A percentile compares a stretch with the other conserved stretches of the same genome.
phyloP scores from a whole-genome alignment of 2,329 filamentous ascomycete species.

The Fusarium euwallaceae region DNA sequence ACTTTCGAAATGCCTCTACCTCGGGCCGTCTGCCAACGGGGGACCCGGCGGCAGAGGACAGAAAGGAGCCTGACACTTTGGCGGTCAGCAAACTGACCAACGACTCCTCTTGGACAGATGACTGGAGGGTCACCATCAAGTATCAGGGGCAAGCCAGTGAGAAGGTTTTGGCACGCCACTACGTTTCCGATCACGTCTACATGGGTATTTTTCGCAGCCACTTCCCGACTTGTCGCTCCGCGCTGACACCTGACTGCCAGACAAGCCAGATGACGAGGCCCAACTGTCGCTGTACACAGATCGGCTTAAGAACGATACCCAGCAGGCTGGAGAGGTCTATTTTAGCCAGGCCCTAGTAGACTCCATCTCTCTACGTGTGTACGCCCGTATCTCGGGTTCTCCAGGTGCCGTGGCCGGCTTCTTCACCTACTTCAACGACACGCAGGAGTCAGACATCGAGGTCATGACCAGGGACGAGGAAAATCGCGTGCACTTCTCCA shows the following conservation, averaged over 20 bases:
- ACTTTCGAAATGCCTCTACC: constrained; percentile 11
- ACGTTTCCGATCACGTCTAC: constrained; percentile 15
- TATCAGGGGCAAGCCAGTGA: constrained; percentile 11
- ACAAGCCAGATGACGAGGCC: constrained; percentile 4
- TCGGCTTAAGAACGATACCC: constrained; percentile 19
- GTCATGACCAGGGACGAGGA: constrained; percentile 16
- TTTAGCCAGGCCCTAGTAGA: constrained; percentile 15
- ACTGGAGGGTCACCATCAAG: constrained; percentile 10
- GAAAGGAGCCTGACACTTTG: constrained; percentile 1
- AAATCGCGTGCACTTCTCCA: constrained; percentile 16
- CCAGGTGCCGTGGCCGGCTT: constrained; percentile 30
- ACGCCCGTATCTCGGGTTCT: constrained; percentile 21
- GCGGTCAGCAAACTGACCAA: constrained; percentile 8
- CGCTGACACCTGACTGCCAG: constrained; percentile 1
- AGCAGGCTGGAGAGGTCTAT: constrained; percentile 22
- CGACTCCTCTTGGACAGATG: constrained; percentile 20
- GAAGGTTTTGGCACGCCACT: constrained; percentile 17
- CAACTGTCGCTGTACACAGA: constrained; percentile 20
- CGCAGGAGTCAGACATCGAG: constrained; percentile 36
- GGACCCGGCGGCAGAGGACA: neutral
- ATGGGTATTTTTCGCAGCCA: constrained; percentile 8
- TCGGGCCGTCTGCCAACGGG: constrained; percentile 2
- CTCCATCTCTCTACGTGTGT: constrained; percentile 19
- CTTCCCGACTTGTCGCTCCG: neutral
- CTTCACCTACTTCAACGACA: constrained; percentile 37